These are phyloP conservation scores for Penicillium sclerotigenum DNA, from an alignment of 2,329 filamentous ascomycete species.

Conservation along the genomic window DNA sequence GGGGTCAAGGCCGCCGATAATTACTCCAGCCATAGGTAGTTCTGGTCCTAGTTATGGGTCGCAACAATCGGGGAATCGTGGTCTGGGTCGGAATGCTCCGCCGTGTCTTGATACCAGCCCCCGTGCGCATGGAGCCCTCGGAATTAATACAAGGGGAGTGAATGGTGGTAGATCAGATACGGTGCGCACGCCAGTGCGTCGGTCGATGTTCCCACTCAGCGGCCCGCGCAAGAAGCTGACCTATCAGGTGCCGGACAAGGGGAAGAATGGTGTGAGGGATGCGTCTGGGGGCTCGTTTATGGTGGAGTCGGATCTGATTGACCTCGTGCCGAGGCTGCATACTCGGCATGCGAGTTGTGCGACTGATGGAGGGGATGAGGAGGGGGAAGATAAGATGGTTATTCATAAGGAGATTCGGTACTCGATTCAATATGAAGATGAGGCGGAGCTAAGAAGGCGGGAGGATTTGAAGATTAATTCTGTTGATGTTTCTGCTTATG, in stretches of 20 bases:
- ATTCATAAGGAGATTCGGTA: slow-evolving; percentile 36
- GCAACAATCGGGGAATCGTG: neutral
- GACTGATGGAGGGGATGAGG: slow-evolving; percentile 15
- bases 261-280: neutral
- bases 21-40: neutral
- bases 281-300: neutral
- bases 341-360: slow-evolving; percentile 1
- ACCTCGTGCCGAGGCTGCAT: slow-evolving; percentile 16
- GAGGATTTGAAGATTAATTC: slow-evolving; percentile 6
- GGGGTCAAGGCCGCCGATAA: neutral
- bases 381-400: slow-evolving; percentile 27
- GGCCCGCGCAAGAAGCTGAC: neutral
- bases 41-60: neutral
- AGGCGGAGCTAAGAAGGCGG: slow-evolving; percentile 13
- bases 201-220: slow-evolving; percentile 16
- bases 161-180: neutral
- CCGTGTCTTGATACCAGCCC: neutral
- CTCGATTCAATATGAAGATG: slow-evolving; percentile 29
- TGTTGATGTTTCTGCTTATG: slow-evolving; percentile 18
- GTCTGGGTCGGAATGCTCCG: neutral
- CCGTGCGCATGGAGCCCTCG: neutral
- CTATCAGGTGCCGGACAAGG: neutral
- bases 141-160: neutral
- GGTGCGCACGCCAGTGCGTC: slow-evolving; percentile 1
- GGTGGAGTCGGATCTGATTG: slow-evolving; percentile 14